phyloP scores from a whole-genome alignment of 192 early-diverging fungal genomes.

The Gigaspora rosea region DNA sequence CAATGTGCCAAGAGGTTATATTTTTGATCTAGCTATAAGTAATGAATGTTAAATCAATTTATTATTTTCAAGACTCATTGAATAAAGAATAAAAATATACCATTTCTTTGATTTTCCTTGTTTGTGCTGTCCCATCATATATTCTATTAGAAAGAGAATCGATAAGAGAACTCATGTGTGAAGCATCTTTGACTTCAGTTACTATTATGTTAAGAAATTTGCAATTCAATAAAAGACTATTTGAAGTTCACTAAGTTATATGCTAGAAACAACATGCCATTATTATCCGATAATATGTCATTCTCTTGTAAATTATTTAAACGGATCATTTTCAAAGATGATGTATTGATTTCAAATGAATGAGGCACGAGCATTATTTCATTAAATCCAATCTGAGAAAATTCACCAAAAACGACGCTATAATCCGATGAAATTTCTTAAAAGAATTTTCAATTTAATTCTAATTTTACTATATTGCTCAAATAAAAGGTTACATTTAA shows the following conservation, averaged over 20 bases:
- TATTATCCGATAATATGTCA: background rate
- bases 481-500: too few relatives aligned
- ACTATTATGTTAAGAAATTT: background rate
- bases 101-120: slow-evolving; percentile 15
- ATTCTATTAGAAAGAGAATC: slow-evolving; percentile 11
- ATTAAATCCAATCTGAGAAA: background rate
- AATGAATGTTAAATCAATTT: background rate
- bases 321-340: background rate
- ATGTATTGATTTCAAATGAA: background rate
- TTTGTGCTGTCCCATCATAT: slow-evolving; percentile 9
- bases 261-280: background rate
- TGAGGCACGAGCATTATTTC: background rate
- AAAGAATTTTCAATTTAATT: background rate
- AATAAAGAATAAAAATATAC: background rate
- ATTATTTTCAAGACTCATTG: background rate
- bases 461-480: background rate
- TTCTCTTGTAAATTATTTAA: background rate
- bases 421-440: background rate
- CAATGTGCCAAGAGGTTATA: slow-evolving; percentile 3
- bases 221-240: background rate
- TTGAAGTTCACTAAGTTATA: background rate
- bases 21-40: slow-evolving; percentile 8
- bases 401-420: background rate
- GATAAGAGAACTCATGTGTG: slow-evolving; percentile 4
- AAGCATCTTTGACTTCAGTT: background rate